Percentiles rank a stretch among this genome's conserved stretches.
Evolutionary conservation across 177 flowering plant species (phyloP).

Genomic region (Vitis hybrid): DNA sequence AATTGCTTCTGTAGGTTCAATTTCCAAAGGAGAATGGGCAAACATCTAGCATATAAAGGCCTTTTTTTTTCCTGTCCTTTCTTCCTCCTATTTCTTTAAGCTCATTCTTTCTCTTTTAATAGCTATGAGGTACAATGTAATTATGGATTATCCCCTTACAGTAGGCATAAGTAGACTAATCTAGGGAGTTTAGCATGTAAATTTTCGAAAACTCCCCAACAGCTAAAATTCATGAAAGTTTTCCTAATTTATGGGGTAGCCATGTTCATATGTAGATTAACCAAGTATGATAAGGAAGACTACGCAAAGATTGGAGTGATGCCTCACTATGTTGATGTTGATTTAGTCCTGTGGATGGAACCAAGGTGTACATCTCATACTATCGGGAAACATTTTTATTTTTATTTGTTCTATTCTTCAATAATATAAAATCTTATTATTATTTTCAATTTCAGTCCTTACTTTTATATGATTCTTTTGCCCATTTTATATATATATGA

Average conservation of each 20-base stretch:
- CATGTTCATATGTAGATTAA: slow-evolving; percentile 32
- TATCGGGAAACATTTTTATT: slow-evolving; percentile 5
- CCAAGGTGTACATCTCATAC: slow-evolving; percentile 54
- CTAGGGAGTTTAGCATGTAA: slow-evolving; percentile 58
- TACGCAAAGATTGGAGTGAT: slow-evolving; percentile 64
- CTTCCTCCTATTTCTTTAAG: neutral
- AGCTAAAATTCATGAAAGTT: too few species aligned
- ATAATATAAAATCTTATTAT: too few species aligned
- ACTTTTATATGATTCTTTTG: too few species aligned
- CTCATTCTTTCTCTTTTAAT: neutral
- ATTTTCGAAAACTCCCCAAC: neutral
- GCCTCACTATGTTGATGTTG: slow-evolving; percentile 61
- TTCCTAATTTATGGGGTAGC: neutral
- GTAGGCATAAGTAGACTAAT: slow-evolving; percentile 42
- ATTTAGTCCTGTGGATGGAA: slow-evolving; percentile 53
- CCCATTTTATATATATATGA: too few species aligned
- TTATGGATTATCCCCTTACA: slow-evolving; percentile 56
- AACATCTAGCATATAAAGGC: too few species aligned
- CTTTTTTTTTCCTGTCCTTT: too few species aligned
- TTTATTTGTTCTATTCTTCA: too few species aligned
- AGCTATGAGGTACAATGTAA: slow-evolving; percentile 52
- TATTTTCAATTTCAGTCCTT: too few species aligned
- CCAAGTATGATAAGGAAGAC: slow-evolving; percentile 40
- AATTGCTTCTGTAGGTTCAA: too few species aligned
- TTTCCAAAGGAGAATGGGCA: too few species aligned